These are phyloP conservation scores for Grosmannia huntii DNA, from an alignment of 2,329 filamentous ascomycete genomes.

Conservation along the genomic window DNA sequence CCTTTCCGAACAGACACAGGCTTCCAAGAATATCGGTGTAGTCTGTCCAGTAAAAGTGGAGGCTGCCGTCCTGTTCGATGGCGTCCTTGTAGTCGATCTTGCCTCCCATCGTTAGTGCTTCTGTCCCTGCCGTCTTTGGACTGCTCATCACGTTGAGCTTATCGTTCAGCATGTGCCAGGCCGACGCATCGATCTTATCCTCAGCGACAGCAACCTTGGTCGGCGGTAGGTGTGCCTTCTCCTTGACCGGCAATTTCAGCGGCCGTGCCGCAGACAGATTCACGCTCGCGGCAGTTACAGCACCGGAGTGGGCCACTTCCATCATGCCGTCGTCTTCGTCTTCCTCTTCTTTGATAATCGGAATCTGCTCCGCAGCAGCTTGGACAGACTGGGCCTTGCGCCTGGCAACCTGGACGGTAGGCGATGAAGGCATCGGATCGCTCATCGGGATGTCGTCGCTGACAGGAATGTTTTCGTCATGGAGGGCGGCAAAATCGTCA, in stretches of 20 bases:
- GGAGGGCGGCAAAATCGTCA: not conserved
- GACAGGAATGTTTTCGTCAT: constrained; percentile 31
- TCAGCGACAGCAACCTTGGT: constrained; percentile 24
- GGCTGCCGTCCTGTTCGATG: constrained; percentile 84
- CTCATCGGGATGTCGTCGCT: constrained; percentile 57
- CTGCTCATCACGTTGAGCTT: constrained; percentile 78
- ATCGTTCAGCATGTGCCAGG: constrained; percentile 79
- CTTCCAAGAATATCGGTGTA: constrained; percentile 88
- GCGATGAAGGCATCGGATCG: constrained; percentile 74
- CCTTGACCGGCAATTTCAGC: constrained; percentile 60
- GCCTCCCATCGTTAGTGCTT: constrained; percentile 56
- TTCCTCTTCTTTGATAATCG: constrained; percentile 19
- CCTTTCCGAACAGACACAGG: constrained; percentile 90
- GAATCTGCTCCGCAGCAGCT: not conserved
- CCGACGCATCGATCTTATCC: constrained; percentile 58
- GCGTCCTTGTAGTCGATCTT: constrained; percentile 76
- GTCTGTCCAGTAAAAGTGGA: constrained; percentile 95
- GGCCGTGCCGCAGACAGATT: constrained; percentile 76
- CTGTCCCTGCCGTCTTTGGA: constrained; percentile 42
- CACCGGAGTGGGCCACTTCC: constrained; percentile 70
- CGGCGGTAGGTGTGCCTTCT: constrained; percentile 56
- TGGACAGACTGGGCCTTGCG: constrained; percentile 41
- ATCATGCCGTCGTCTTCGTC: constrained; percentile 67
- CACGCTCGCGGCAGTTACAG: constrained; percentile 56
- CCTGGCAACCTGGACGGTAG: constrained; percentile 64